These are phyloP conservation scores for Scenedesmus sp. DNA, from an alignment of 163 green algal species.

Conservation along the genomic window DNA sequence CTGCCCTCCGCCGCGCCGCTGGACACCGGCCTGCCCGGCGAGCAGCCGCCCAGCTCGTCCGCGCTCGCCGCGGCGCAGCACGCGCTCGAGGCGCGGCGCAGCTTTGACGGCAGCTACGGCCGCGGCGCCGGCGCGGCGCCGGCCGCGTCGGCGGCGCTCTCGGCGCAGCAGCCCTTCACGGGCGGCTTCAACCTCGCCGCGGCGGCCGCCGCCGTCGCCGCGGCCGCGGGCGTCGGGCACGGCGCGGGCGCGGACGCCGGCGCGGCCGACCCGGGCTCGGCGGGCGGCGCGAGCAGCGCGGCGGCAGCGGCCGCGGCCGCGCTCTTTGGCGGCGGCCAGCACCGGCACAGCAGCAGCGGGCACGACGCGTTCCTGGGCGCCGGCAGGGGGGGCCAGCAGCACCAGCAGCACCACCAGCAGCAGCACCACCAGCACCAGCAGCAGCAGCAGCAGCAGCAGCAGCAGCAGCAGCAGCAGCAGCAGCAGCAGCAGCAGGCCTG, in stretches of 20 bases:
- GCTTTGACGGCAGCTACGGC: conserved; percentile 27
- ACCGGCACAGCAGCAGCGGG: neutral
- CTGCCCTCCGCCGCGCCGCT: neutral
- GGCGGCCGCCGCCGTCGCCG: neutral
- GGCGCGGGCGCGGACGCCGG: neutral
- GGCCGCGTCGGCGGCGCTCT: too few species aligned
- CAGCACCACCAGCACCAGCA: conserved; percentile 23
- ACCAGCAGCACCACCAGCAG: conserved; percentile 17
- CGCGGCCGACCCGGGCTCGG: neutral
- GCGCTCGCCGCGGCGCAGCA: conserved; percentile 23
- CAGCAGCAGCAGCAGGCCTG: neutral
- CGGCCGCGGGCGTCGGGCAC: neutral
- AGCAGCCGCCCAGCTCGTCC: neutral
- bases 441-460: too few species aligned
- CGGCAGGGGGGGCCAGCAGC: neutral
- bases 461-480: neutral
- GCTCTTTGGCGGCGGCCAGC: neutral
- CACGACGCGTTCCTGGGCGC: too few species aligned
- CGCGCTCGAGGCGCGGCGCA: conserved; percentile 15
- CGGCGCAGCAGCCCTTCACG: neutral
- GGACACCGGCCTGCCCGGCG: neutral
- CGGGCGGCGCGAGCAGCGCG: neutral
- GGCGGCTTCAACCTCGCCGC: neutral
- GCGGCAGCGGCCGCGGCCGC: conserved; percentile 3
- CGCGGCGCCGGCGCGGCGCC: too few species aligned